Evolutionary conservation across 2,329 filamentous ascomycete species (phyloP).

Genomic region (Penicillium sp.): DNA sequence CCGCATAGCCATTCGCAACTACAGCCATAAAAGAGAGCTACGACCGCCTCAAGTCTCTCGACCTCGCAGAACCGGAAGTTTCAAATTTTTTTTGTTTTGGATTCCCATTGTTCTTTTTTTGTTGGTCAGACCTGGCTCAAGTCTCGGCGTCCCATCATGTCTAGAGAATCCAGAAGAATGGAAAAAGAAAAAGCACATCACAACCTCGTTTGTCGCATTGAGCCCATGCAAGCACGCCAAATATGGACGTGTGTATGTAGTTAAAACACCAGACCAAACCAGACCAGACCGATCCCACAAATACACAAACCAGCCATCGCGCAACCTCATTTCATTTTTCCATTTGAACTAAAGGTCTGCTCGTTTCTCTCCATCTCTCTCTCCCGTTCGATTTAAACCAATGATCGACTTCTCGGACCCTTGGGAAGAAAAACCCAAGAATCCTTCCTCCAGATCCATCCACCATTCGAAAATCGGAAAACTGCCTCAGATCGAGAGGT

Average conservation of each 20-base stretch:
- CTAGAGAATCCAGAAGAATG: slow-evolving; percentile 18
- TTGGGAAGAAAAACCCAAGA: slow-evolving; percentile 12
- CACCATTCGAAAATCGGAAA: slow-evolving; percentile 18
- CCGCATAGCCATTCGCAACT: neutral
- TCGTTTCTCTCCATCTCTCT: slow-evolving; percentile 27
- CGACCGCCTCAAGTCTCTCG: slow-evolving; percentile 6
- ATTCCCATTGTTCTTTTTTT: slow-evolving; percentile 29
- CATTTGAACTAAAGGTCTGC: slow-evolving; percentile 25
- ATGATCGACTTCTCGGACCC: slow-evolving; percentile 21
- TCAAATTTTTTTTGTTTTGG: slow-evolving; percentile 30
- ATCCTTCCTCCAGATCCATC: slow-evolving; percentile 18
- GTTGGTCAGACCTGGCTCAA: slow-evolving; percentile 20
- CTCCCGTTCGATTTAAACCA: slow-evolving; percentile 20
- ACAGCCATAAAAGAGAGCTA: slow-evolving; percentile 4
- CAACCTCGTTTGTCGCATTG: slow-evolving; percentile 35
- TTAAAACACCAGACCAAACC: slow-evolving; percentile 30
- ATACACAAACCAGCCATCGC: slow-evolving; percentile 25
- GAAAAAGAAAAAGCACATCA: slow-evolving; percentile 23
- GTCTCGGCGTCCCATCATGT: slow-evolving; percentile 15
- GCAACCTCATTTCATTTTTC: slow-evolving; percentile 28
- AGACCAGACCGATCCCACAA: slow-evolving; percentile 25
- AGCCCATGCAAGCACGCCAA: slow-evolving; percentile 30
- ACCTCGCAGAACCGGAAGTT: slow-evolving; percentile 27
- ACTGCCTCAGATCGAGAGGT: slow-evolving; percentile 9
- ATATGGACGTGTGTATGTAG: slow-evolving; percentile 25